Evolutionary conservation across 768 basidiomycete genomes (phyloP), one percentile per base, ranked within the genome.

Genomic region (Candolleomyces efflorescens): DNA sequence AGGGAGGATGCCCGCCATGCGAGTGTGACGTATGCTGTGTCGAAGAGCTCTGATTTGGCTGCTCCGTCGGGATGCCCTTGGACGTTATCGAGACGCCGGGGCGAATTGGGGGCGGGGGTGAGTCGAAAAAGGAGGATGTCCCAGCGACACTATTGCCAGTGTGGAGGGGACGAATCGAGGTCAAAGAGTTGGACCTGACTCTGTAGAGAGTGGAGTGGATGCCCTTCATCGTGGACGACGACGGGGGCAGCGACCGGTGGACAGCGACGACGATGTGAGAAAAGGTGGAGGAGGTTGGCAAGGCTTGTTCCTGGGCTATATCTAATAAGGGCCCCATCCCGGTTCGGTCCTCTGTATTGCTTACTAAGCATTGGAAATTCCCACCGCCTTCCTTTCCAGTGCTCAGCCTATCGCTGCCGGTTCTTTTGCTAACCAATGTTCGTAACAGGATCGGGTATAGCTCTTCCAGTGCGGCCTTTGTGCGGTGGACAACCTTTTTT

Each of bases 161-260:
- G 58, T 59, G 58, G 44, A 59, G 53, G 2, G 52, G 45, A 18
- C 58, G 51, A 49, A 38, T 36, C 13, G 53, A 39, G 51, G 58
- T 54, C n/a, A 59, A 43, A 0, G 58, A 59, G 58, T 59, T 59
- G 9, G 58, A 59, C 27, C 58, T 12, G 17, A 54, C 58, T 5
- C 58, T 24, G 36, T 54, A 59, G 9, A 59, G 41, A 37, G 44
- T 54, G 17, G 58, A 32, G 39, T 53, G 58, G 11, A 59, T 59
- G 58, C 52, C 53, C 58, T 59, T 59, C 58, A 59, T 59, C 58
- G 58, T 53, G 43, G 51, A 32, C 58, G 36, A 24, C 51, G 53
- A 27, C 58, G 53, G 46, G 50, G 50, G 46, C 26, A 23, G 20
- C 26, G 44, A 43, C 18, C 20, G 22, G 22, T 7, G 36, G 55